Conservation (phyloP, 176 grass and related monocot species). For the Cymbopogon citratus region DNA sequence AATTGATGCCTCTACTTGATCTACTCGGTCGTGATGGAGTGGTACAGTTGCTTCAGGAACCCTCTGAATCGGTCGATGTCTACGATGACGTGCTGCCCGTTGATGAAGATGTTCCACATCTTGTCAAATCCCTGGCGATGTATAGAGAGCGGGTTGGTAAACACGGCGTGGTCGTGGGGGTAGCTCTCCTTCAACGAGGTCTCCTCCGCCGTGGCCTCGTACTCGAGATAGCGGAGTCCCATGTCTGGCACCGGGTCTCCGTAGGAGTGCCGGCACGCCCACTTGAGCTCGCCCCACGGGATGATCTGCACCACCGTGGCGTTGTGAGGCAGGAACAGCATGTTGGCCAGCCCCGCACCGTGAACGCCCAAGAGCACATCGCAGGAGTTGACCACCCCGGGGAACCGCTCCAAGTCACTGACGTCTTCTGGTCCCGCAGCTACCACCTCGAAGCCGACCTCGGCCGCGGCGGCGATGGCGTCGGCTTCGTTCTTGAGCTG, state of each 20-base stretch:
- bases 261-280: constrained; percentile 28
- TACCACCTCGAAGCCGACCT: not conserved
- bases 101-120: constrained; percentile 36
- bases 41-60: constrained; percentile 28
- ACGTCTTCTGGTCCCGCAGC: not conserved
- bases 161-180: constrained; percentile 37
- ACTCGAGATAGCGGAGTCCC: constrained; percentile 58
- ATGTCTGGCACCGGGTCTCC: constrained; percentile 36
- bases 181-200: constrained; percentile 46
- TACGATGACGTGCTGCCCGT: constrained; percentile 51
- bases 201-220: constrained; percentile 45
- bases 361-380: constrained; percentile 75
- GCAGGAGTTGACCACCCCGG: constrained; percentile 34
- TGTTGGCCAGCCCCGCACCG: constrained; percentile 64
- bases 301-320: constrained; percentile 61
- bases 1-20: not conserved
- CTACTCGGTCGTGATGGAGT: constrained; percentile 16
- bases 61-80: constrained; percentile 41
- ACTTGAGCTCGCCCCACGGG: constrained; percentile 44
- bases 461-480: constrained; percentile 16
- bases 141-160: constrained; percentile 50
- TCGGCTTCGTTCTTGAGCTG: constrained; percentile 35
- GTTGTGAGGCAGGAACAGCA: constrained; percentile 63
- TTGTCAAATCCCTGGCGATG: constrained; percentile 19
- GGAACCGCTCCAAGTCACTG: not conserved